A percentile compares a stretch with the other conserved stretches of the same genome.
Conservation (phyloP, 148 eudicot species). For the Pouteria glomerata region DNA sequence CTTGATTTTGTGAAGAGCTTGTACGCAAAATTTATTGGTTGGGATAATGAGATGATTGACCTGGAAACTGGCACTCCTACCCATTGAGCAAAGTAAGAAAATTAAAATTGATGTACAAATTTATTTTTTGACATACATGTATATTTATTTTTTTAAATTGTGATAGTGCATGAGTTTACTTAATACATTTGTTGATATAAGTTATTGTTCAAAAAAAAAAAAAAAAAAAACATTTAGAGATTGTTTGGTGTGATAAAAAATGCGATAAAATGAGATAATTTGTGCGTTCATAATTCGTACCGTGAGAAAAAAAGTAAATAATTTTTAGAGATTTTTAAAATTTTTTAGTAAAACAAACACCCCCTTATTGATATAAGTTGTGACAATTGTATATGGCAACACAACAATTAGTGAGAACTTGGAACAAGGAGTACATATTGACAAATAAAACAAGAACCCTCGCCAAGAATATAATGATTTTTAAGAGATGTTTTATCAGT, state of each 20-base stretch:
- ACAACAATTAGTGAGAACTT: slow-evolving; percentile 99
- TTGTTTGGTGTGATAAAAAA: no score
- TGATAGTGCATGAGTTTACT: slow-evolving; percentile 3
- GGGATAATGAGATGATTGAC: slow-evolving; percentile 95
- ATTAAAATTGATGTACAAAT: background rate
- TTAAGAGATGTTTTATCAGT: slow-evolving; percentile 77
- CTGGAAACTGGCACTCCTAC: slow-evolving; percentile 69
- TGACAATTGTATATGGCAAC: slow-evolving; percentile 57
- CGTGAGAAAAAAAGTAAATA: no score
- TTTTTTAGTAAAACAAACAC: no score
- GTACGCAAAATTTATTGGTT: slow-evolving; percentile 95
- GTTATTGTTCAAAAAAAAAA: no score
- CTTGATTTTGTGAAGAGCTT: slow-evolving; percentile 93
- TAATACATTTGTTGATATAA: no score
- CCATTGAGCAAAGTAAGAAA: slow-evolving; percentile 78
- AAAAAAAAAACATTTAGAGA: no score
- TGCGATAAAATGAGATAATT: no score
- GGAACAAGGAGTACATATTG: slow-evolving; percentile 98
- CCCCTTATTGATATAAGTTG: background rate
- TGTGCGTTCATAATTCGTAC: no score
- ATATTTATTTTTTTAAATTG: background rate
- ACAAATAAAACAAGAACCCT: slow-evolving; percentile 98
- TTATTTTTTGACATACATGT: background rate
- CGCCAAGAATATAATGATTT: slow-evolving; percentile 91
- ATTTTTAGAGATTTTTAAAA: no score